These are phyloP conservation scores for Drosera spatulata DNA, from an alignment of 179 eudicot species.

Conservation along the genomic window DNA sequence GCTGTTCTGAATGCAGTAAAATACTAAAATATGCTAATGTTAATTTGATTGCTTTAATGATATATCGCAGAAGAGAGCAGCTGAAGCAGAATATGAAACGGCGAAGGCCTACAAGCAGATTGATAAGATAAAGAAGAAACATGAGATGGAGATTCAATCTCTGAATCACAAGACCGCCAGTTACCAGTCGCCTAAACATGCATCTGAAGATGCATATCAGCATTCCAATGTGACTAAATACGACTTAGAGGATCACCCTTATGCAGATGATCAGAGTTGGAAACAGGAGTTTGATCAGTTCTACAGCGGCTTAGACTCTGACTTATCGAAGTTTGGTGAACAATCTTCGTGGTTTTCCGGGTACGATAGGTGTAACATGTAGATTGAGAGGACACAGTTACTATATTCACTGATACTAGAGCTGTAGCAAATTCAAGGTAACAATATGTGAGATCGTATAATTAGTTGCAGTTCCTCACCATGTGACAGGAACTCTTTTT, in stretches of 20 bases:
- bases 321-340: slow-evolving; percentile 42
- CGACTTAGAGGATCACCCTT: slow-evolving; percentile 22
- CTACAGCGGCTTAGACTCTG: slow-evolving; percentile 26
- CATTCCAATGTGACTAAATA: slow-evolving; percentile 16
- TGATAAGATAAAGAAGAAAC: slow-evolving; percentile 44
- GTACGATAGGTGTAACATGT: slow-evolving; percentile 92
- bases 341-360: slow-evolving; percentile 93
- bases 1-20: no score
- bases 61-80: slow-evolving; percentile 54
- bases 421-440: not conserved
- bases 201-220: slow-evolving; percentile 4
- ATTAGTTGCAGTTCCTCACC: not conserved
- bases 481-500: not conserved
- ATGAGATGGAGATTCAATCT: slow-evolving; percentile 35
- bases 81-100: slow-evolving; percentile 54
- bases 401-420: slow-evolving; percentile 26
- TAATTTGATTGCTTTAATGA: not conserved
- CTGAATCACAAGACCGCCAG: slow-evolving; percentile 38
- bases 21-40: not conserved
- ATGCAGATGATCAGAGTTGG: slow-evolving; percentile 39
- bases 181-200: slow-evolving; percentile 26
- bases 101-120: slow-evolving; percentile 49
- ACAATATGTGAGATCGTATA: not conserved
- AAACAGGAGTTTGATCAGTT: slow-evolving; percentile 39
- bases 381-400: slow-evolving; percentile 7